These are phyloP conservation scores for Euphorbia corollata DNA, from an alignment of 441 rosid species.

Conservation along the genomic window DNA sequence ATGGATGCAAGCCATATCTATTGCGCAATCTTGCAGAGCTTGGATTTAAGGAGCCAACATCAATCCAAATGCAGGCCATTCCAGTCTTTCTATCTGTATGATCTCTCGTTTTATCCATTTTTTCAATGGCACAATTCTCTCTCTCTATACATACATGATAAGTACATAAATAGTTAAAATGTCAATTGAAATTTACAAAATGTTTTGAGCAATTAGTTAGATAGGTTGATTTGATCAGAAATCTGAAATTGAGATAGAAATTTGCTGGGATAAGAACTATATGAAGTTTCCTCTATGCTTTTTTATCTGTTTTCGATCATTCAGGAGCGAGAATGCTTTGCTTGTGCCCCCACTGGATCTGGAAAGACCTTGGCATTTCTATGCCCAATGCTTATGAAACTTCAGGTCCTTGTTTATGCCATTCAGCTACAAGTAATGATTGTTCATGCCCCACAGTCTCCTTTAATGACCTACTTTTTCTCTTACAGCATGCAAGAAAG, in stretches of 20 bases:
- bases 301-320: background rate
- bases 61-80: constrained; percentile 95
- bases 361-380: constrained; percentile 88
- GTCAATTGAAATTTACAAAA: background rate
- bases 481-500: constrained; percentile 42
- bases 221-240: background rate
- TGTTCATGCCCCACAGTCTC: constrained; percentile 4
- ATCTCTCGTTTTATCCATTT: constrained; percentile 21
- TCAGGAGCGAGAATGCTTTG: constrained; percentile 88
- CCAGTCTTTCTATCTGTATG: constrained; percentile 75
- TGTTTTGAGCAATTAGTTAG: background rate
- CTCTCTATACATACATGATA: background rate
- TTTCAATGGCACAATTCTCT: background rate
- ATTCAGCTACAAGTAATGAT: constrained; percentile 9
- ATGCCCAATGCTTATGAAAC: constrained; percentile 84
- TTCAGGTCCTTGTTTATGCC: constrained; percentile 48
- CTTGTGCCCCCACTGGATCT: constrained; percentile 95
- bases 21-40: constrained; percentile 60
- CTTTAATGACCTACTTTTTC: constrained; percentile 14
- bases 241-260: background rate
- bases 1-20: constrained; percentile 52
- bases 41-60: constrained; percentile 88
- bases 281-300: background rate
- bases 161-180: too few relatives aligned
- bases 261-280: background rate